These are phyloP conservation scores for Nicotiana rustica DNA, from an alignment of 305 asterid genomes.

Conservation along the genomic window DNA sequence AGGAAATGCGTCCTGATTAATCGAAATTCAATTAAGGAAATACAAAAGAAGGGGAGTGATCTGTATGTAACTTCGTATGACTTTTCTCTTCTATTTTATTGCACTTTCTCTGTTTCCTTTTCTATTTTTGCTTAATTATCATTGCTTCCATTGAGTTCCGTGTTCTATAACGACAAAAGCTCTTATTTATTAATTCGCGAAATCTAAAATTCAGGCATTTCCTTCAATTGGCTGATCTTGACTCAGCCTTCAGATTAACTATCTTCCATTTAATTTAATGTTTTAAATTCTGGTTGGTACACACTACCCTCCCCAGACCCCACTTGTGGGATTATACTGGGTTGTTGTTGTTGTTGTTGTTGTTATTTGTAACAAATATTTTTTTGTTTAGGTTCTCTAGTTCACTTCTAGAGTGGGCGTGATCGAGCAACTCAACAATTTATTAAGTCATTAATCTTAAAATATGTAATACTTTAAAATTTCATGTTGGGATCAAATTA, in stretches of 20 bases:
- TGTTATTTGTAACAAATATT: not conserved
- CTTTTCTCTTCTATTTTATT: not conserved
- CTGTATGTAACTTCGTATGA: not conserved
- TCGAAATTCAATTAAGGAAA: conserved; percentile 9
- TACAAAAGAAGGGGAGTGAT: not conserved
- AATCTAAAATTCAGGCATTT: not conserved
- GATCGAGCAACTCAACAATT: not conserved
- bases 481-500: not conserved
- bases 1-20: not conserved
- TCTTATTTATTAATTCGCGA: not conserved
- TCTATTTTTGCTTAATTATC: not conserved
- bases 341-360: too few relatives aligned
- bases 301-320: not conserved
- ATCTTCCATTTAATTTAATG: not conserved
- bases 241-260: not conserved
- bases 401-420: not conserved
- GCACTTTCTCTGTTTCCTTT: not conserved
- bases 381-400: not conserved
- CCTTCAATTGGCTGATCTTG: not conserved
- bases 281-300: not conserved
- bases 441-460: not conserved
- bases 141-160: not conserved
- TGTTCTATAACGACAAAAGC: not conserved
- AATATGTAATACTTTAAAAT: not conserved
- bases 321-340: too few relatives aligned